Conservation (phyloP, 2,329 filamentous ascomycete genomes). For the Epichloe sibirici region DNA sequence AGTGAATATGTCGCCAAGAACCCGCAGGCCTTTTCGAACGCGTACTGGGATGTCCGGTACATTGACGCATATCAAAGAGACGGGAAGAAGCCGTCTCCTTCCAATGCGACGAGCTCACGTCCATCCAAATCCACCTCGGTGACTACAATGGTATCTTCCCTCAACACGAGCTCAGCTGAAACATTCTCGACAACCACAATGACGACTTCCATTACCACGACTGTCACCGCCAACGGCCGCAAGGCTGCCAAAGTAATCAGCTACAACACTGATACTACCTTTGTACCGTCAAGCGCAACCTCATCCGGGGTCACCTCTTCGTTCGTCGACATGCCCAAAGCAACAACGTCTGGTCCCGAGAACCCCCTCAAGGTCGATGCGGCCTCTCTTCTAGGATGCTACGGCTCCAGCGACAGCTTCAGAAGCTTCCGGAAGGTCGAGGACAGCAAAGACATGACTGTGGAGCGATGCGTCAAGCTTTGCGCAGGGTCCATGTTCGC, state of each 20-base stretch:
- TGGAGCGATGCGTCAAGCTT: slow-evolving; percentile 24
- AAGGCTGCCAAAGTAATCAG: slow-evolving; percentile 1
- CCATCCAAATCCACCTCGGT: not conserved
- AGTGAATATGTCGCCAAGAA: slow-evolving; percentile 33
- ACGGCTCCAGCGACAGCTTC: slow-evolving; percentile 25
- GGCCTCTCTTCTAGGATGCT: slow-evolving; percentile 29
- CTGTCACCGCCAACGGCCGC: slow-evolving; percentile 13
- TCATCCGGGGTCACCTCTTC: slow-evolving; percentile 2
- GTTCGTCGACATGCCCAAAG: slow-evolving; percentile 1
- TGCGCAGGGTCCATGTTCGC: slow-evolving; percentile 26
- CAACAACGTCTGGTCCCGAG: slow-evolving; percentile 7
- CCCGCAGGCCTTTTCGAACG: slow-evolving; percentile 28
- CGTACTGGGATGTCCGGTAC: slow-evolving; percentile 42
- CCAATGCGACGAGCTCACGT: not conserved
- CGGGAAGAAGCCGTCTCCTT: not conserved
- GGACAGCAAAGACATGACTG: slow-evolving; percentile 25
- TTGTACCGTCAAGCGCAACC: not conserved
- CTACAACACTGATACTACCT: not conserved
- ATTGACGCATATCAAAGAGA: slow-evolving; percentile 33
- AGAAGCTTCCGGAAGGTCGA: slow-evolving; percentile 20
- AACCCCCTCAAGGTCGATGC: slow-evolving; percentile 22
- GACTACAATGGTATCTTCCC: not conserved
- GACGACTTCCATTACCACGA: slow-evolving; percentile 13
- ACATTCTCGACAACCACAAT: not conserved
- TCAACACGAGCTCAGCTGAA: not conserved